Conservation (phyloP, 2,329 filamentous ascomycete genomes). For the Monilinia fructicola region DNA sequence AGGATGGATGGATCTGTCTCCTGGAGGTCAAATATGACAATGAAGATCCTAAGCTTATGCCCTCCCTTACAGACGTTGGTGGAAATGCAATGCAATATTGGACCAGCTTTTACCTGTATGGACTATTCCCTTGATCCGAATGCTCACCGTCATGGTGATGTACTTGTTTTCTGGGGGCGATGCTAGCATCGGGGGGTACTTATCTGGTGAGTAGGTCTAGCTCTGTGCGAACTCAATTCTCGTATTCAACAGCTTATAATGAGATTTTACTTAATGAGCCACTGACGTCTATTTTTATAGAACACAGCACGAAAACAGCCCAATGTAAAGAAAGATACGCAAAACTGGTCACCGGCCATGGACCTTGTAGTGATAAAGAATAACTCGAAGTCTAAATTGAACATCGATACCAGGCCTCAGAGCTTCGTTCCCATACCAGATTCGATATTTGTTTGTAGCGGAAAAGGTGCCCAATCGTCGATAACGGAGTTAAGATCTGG, state of each 20-base stretch:
- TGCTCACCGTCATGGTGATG: slow-evolving; percentile 42
- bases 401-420: slow-evolving; percentile 22
- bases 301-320: slow-evolving; percentile 55
- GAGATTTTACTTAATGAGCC: too few species aligned
- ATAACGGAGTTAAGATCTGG: slow-evolving; percentile 70
- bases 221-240: background rate
- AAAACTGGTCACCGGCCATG: slow-evolving; percentile 55
- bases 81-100: slow-evolving; percentile 70
- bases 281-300: slow-evolving; percentile 39
- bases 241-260: background rate
- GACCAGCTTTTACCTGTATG: slow-evolving; percentile 74
- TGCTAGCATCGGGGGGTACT: slow-evolving; percentile 72
- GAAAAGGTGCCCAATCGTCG: slow-evolving; percentile 60
- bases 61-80: slow-evolving; percentile 55
- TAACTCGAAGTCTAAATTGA: slow-evolving; percentile 19
- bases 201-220: slow-evolving; percentile 47
- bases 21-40: slow-evolving; percentile 62
- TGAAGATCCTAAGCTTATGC: slow-evolving; percentile 53
- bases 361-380: slow-evolving; percentile 45
- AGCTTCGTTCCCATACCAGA: slow-evolving; percentile 46
- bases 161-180: slow-evolving; percentile 50
- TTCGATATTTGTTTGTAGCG: slow-evolving; percentile 65
- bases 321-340: slow-evolving; percentile 59
- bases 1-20: slow-evolving; percentile 79
- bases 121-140: slow-evolving; percentile 56